Evolutionary conservation across 2,329 filamentous ascomycete species (phyloP), one percentile per base, ranked within the genome.

Genomic region (Didymosphaeria variabile): DNA sequence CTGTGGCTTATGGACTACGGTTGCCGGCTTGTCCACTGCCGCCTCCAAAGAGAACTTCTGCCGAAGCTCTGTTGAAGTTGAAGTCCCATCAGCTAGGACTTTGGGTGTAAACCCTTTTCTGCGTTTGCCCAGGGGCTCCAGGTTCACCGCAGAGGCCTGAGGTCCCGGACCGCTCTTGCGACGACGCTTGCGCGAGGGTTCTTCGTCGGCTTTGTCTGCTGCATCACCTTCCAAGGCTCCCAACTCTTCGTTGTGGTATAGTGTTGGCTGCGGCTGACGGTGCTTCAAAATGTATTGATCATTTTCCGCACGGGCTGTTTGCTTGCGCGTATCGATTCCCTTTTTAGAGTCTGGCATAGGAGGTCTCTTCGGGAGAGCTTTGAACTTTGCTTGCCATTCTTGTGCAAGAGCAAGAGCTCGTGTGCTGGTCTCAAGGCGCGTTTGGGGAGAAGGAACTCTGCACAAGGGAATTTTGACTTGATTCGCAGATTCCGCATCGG

Each of bases 371-470:
- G n/a, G 32, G 6, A 38, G 13, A 1, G 29, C 19, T 40, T 52
- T 52, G 21, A 52, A 26, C 34, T 52, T 52, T n/a, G 49, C 49
- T 38, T 38, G 49, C 49, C 49, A 52, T 15, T 52, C 49, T 38
- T 52, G 49, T 23, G 49, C 31, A 38, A 52, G 7, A 2, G 49
- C 49, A 38, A 38, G 32, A 52, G 49, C 49, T 52, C 49, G 49
- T 23, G 32, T 19, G 8, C 34, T 38, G 15, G 32, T 26, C 32
- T 52, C 49, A 8, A 52, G 32, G n/a, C 49, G 31, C 15, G 49
- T 38, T 40, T 19, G 34, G 4, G 49, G 49, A 52, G 34, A 17
- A 32, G 49, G 49, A 52, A 32, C 17, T 17, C 19, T 51, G 29
- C 31, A 36, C 17, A 32, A 3, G 12, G 21, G 31, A 4, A 12